phyloP scores from a whole-genome alignment of 768 basidiomycete species.

The Hygrocybe coccinea region DNA sequence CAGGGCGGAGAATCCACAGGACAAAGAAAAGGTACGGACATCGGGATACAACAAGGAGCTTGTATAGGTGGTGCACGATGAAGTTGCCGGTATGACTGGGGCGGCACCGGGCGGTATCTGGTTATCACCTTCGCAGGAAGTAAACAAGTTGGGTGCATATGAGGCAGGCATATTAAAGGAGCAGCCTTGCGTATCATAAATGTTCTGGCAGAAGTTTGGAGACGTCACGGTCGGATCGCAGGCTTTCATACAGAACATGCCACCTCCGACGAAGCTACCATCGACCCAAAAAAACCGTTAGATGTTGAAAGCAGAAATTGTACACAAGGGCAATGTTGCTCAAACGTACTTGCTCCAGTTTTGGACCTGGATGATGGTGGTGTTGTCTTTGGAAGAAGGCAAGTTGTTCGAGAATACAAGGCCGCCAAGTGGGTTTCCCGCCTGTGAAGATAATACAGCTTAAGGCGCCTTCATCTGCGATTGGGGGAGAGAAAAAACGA shows the following conservation, averaged over 20 bases:
- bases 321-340: neutral
- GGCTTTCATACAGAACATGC: conserved; percentile 63
- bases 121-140: conserved; percentile 61
- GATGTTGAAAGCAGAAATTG: neutral
- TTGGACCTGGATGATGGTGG: conserved; percentile 47
- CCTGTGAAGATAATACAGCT: conserved; percentile 32
- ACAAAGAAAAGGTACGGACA: neutral
- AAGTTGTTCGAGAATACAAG: conserved; percentile 60
- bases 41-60: conserved; percentile 4
- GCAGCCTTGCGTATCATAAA: conserved; percentile 72
- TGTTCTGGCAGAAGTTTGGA: conserved; percentile 60
- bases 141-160: conserved; percentile 56
- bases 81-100: conserved; percentile 8
- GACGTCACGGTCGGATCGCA: conserved; percentile 60
- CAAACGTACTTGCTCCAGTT: conserved; percentile 65
- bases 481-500: neutral
- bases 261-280: conserved; percentile 64
- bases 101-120: conserved; percentile 52
- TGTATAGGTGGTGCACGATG: conserved; percentile 9
- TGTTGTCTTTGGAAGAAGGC: conserved; percentile 37
- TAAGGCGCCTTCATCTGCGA: neutral
- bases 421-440: conserved; percentile 79
- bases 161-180: conserved; percentile 65
- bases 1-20: too few species aligned
- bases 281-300: neutral